A percentile compares a stretch with the other conserved stretches of the same genome.
These are phyloP conservation scores for Cyanidiococcus yangmingshanensis DNA, from an alignment of 23 red algal genomes.

Conservation along the genomic window DNA sequence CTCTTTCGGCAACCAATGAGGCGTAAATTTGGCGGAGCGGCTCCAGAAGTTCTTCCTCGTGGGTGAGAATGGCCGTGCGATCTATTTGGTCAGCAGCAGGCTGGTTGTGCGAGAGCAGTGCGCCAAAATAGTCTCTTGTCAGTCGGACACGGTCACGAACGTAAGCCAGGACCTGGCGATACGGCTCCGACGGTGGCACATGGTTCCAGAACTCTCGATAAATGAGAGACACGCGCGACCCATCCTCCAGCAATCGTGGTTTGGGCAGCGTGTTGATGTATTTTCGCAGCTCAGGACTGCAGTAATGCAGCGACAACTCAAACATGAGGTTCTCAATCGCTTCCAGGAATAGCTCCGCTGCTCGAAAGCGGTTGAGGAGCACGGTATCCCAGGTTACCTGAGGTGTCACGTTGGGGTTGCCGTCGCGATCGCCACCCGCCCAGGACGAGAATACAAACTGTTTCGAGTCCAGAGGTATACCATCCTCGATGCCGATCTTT, in stretches of 20 bases:
- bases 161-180: slow-evolving; percentile 74
- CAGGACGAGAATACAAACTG: slow-evolving; percentile 90
- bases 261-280: slow-evolving; percentile 54
- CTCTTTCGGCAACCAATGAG: slow-evolving; percentile 65
- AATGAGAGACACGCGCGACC: slow-evolving; percentile 46
- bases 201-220: slow-evolving; percentile 99
- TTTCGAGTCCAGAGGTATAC: slow-evolving; percentile 58
- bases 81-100: background rate
- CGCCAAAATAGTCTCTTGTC: slow-evolving; percentile 73
- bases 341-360: slow-evolving; percentile 52
- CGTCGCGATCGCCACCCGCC: slow-evolving; percentile 97
- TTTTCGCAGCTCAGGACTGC: slow-evolving; percentile 60
- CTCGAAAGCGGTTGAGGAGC: slow-evolving; percentile 70
- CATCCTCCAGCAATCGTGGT: background rate
- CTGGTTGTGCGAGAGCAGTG: slow-evolving; percentile 32
- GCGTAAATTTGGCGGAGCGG: slow-evolving; percentile 79
- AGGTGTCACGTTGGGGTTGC: slow-evolving; percentile 93
- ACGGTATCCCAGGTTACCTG: slow-evolving; percentile 71
- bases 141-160: slow-evolving; percentile 84
- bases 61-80: background rate
- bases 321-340: slow-evolving; percentile 84
- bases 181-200: slow-evolving; percentile 87
- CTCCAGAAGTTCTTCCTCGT: slow-evolving; percentile 64
- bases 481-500: slow-evolving; percentile 27
- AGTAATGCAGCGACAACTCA: slow-evolving; percentile 89